Evolutionary conservation across 192 early-diverging fungal genomes (phyloP).

Genomic region (Umbelopsis ramanniana): DNA sequence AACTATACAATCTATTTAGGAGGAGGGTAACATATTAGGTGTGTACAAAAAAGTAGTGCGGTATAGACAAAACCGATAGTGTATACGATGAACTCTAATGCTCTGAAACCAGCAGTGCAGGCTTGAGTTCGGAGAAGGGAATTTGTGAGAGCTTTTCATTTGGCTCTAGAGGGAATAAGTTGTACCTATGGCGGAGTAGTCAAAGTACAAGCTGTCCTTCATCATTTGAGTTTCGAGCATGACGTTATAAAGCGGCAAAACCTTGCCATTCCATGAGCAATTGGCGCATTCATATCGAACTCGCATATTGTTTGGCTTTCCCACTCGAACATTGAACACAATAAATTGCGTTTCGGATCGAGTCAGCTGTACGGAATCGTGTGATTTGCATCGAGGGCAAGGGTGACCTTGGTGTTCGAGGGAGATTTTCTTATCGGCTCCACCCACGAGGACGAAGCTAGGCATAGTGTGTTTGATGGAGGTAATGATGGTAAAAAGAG

Average conservation of each 20-base stretch:
- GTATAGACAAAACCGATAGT: neutral
- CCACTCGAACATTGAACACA: conserved; percentile 37
- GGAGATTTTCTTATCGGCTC: conserved; percentile 35
- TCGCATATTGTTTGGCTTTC: conserved; percentile 28
- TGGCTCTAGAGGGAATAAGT: neutral
- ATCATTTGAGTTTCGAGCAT: conserved; percentile 11
- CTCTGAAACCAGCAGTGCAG: conserved; percentile 6
- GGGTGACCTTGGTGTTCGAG: conserved; percentile 37
- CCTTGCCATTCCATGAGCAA: conserved; percentile 37
- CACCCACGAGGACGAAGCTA: conserved; percentile 28
- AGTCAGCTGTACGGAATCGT: conserved; percentile 36
- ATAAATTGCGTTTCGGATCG: conserved; percentile 37
- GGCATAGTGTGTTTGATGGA: neutral
- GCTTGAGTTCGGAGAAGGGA: neutral
- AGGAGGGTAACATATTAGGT: neutral
- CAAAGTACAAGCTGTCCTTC: neutral
- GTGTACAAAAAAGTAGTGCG: conserved; percentile 5
- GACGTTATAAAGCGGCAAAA: neutral
- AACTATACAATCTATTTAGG: conserved; percentile 16
- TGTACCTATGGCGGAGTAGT: neutral
- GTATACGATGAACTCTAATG: neutral
- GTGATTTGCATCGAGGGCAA: conserved; percentile 42
- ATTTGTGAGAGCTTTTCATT: neutral
- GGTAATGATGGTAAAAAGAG: neutral
- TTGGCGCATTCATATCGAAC: conserved; percentile 41